phyloP scores from a whole-genome alignment of 257 asterid species.

The Orobanche coerulescens region DNA sequence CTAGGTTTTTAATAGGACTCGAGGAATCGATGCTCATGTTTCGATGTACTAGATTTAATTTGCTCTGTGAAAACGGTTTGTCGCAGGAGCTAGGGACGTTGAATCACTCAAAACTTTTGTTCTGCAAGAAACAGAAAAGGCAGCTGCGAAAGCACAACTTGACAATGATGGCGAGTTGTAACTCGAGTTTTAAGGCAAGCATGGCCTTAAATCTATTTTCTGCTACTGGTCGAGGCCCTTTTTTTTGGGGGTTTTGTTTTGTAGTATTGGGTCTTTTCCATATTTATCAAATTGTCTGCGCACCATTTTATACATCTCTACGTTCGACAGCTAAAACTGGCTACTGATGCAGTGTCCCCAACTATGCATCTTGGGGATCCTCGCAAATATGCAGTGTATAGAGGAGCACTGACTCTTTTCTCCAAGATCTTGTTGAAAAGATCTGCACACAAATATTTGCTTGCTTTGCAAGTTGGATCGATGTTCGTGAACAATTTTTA shows the following conservation, averaged over 20 bases:
- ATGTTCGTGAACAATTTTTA: slow-evolving; percentile 19
- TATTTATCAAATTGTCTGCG: background rate
- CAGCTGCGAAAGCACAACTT: slow-evolving; percentile 44
- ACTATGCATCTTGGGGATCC: background rate
- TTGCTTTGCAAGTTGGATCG: background rate
- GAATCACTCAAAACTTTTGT: slow-evolving; percentile 62
- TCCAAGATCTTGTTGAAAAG: slow-evolving; percentile 12
- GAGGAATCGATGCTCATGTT: background rate
- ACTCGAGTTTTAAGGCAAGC: slow-evolving; percentile 25
- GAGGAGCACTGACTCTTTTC: background rate
- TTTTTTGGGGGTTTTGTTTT: background rate
- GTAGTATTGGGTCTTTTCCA: background rate
- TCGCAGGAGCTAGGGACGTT: slow-evolving; percentile 53
- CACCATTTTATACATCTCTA: background rate
- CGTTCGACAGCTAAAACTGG: slow-evolving; percentile 10
- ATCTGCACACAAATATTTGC: background rate
- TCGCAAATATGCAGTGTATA: background rate
- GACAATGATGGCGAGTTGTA: slow-evolving; percentile 52
- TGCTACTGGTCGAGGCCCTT: background rate
- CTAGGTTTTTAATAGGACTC: background rate
- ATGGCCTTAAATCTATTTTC: background rate
- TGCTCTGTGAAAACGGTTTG: slow-evolving; percentile 9
- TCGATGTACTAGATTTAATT: background rate
- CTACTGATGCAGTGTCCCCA: background rate
- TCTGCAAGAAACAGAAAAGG: slow-evolving; percentile 65